Base-by-base conservation (phyloP, 352 stramenopile genomes). In the Phytophthora syringae region DNA sequence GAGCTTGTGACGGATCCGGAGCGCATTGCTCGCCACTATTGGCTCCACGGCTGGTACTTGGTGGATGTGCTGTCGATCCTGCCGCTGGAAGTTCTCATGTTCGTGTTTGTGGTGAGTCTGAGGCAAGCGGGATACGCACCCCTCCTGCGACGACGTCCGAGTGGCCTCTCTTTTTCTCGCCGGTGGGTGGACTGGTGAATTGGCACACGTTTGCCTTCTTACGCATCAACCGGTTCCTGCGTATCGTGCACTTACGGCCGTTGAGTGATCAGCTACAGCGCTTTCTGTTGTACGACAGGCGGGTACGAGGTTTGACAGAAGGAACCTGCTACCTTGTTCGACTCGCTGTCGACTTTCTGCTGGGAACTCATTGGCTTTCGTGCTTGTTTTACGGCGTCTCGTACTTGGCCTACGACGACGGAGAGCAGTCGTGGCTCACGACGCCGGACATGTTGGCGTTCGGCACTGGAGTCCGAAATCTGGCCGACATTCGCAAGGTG, bases 381-480 rank as follows among this genome's bases (percentile, higher is more conserved):
- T 88, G 79, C 18, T 37, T 86, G 7, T 88, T 76, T 37, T 82
- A 76, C 51, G 79, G 81, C 15, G 63, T 83, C 3, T 88, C 81
- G 36, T 92, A 81, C 60, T 39, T 84, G 36, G 55, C 67, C 21
- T 77, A 80, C 43, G 55, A 67, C 22, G 63, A 81, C 21, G 69
- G 60, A 20, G 59, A 68, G 15, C 42, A 58, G 22, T 88, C 77
- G 43, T 90, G 82, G 79, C 77, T 90, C 36, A 88, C 76, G 15
- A 75, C 70, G 5, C 74, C 76, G 0, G 82, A 80, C 1, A 92
- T 92, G 83, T 65, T 92, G 6, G 68, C 65, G 12, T 87, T 88
- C 36, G 66, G 60, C 7, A 42, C 64, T 21, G 73, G 67, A 6
- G 70, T 74, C 21, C 22, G 24, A 1, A 72, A 56, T 21, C 54